These are phyloP conservation scores for Tricholoma flavovirens DNA, from an alignment of 768 basidiomycete species.

Conservation along the genomic window DNA sequence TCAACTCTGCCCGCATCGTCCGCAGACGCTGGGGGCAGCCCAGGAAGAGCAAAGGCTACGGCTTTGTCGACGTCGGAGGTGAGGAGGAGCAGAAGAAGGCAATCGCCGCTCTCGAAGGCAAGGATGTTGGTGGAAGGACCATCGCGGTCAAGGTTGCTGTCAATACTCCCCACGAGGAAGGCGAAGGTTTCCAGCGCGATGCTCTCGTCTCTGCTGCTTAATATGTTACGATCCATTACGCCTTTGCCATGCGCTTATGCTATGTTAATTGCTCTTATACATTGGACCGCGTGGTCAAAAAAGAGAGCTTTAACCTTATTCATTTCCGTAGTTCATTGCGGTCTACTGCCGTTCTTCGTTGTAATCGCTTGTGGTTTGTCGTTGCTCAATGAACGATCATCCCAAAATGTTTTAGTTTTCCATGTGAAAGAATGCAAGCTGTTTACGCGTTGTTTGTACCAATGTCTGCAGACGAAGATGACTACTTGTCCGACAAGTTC, in stretches of 20 bases:
- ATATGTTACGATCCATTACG: slow-evolving; percentile 17
- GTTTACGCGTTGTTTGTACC: slow-evolving; percentile 17
- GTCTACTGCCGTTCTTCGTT: slow-evolving; percentile 39
- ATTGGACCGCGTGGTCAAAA: slow-evolving; percentile 15
- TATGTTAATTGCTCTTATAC: slow-evolving; percentile 30
- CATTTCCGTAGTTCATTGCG: slow-evolving; percentile 27
- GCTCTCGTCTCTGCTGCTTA: slow-evolving; percentile 19
- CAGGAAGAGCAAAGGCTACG: slow-evolving; percentile 92
- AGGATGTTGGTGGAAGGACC: slow-evolving; percentile 77
- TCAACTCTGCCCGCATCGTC: slow-evolving; percentile 86
- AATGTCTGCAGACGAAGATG: slow-evolving; percentile 72
- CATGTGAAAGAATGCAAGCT: slow-evolving; percentile 1
- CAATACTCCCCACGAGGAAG: slow-evolving; percentile 63
- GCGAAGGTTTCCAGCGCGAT: slow-evolving; percentile 27
- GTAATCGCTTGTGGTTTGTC: slow-evolving; percentile 21
- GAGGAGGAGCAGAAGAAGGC: slow-evolving; percentile 91
- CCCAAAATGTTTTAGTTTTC: not conserved
- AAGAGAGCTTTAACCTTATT: slow-evolving; percentile 6
- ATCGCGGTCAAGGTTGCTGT: slow-evolving; percentile 96
- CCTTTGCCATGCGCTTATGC: slow-evolving; percentile 21
- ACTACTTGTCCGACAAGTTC: slow-evolving; percentile 89
- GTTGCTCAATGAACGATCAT: slow-evolving; percentile 11
- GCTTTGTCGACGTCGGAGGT: slow-evolving; percentile 91
- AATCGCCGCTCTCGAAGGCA: slow-evolving; percentile 79
- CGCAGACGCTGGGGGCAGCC: slow-evolving; percentile 78